Evolutionary conservation across 306 rosid species (phyloP), one percentile per base, ranked within the genome.

Genomic region (Mimosa pudica): DNA sequence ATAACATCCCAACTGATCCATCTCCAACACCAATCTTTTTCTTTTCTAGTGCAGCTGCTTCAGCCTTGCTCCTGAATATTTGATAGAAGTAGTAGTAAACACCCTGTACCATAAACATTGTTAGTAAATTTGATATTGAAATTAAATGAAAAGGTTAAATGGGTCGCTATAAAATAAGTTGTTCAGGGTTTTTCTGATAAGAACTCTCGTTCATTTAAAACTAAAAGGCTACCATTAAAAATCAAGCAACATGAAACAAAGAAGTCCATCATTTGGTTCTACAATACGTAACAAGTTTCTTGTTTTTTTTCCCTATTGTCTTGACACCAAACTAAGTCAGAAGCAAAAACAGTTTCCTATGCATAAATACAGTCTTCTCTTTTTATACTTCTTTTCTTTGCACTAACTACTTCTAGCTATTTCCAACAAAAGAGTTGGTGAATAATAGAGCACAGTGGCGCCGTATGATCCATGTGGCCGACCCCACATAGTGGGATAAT

Each of bases 11-110:
- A 83, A 93, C 96, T 18, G 98, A 93, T 72, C 97, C 98, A 81
- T 95, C 98, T 76, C 99, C 96, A 35, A 76, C 7, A 76, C 98
- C 99, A 65, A 76, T 68, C 73, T 79, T 93, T 87, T 83, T 88
- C 36, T 70, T 86, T 82, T 83, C 77, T 72, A 90, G 86, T 6
- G 92, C 87, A 77, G 90, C 93, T 81, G 77, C 90, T 85, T 91
- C 93, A 42, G 96, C 98, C 87, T 87, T 89, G 87, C 76, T 89
- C 98, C 99, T 91, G 97, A 95, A 95, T 93, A 93, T 85, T 88
- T 95, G 99, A 92, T 95, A 95, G 99, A 95, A 95, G 89, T 95
- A 95, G 88, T 93, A 95, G 86, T 93, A 95, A 91, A 95, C 99
- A 88, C 99, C 99, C 97, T 91, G 98, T 90, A 82, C 86, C 83